A percentile compares a stretch with the other conserved stretches of the same genome.
Evolutionary conservation across 2,329 filamentous ascomycete genomes (phyloP).

Genomic region (Biscogniauxia mediterranea): DNA sequence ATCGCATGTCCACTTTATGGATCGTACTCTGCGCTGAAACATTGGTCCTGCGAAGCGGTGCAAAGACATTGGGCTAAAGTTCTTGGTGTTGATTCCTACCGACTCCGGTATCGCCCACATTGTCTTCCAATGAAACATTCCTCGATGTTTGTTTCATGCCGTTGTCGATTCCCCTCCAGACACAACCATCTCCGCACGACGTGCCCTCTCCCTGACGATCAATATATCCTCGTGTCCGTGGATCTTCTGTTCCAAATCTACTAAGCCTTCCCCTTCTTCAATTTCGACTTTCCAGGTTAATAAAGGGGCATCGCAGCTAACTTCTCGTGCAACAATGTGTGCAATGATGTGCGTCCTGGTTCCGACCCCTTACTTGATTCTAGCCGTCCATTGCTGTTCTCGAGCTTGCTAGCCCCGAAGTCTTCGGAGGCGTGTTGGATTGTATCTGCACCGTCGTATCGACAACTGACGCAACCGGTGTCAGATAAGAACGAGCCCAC

Average conservation of each 20-base stretch:
- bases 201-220: conserved; percentile 62
- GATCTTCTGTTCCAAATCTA: conserved; percentile 61
- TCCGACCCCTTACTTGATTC: conserved; percentile 37
- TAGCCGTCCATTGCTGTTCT: conserved; percentile 44
- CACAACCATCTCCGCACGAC: conserved; percentile 25
- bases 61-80: neutral
- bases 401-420: conserved; percentile 53
- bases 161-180: conserved; percentile 18
- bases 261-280: conserved; percentile 54
- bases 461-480: conserved; percentile 35
- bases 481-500: neutral
- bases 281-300: conserved; percentile 59
- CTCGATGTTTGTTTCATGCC: conserved; percentile 6
- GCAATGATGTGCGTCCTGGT: conserved; percentile 68
- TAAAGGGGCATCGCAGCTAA: conserved; percentile 67
- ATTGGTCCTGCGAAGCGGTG: neutral
- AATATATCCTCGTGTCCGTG: conserved; percentile 65
- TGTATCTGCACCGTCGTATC: conserved; percentile 68
- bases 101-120: neutral
- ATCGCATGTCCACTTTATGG: neutral
- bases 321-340: conserved; percentile 59
- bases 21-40: neutral
- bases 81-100: neutral
- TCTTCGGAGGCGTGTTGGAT: conserved; percentile 66
- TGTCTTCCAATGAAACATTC: neutral